Percentiles rank a stretch among this genome's conserved stretches.
phyloP scores from a whole-genome alignment of 2,329 filamentous ascomycete genomes.

The Microdochium nivale region DNA sequence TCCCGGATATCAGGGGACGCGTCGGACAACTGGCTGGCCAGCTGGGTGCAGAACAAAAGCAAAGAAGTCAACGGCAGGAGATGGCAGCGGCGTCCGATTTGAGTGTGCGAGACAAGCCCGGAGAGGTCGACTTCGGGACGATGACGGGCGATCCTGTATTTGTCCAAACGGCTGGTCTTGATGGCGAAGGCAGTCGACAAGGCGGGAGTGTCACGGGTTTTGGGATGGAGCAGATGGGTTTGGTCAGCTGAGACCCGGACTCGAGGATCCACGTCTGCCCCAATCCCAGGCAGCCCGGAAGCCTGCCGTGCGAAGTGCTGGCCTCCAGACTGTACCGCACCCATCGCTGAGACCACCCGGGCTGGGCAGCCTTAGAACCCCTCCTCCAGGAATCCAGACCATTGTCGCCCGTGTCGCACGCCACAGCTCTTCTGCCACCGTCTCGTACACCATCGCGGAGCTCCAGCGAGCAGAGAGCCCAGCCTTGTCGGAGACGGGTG shows the following conservation, averaged over 20 bases:
- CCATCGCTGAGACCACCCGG: no score
- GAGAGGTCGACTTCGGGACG: not conserved
- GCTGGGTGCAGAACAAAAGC: not conserved
- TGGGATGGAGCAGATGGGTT: not conserved
- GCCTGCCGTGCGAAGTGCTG: no score
- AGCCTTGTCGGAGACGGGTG: not conserved
- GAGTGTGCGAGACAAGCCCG: not conserved
- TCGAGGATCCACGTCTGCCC: no score
- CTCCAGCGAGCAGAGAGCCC: no score
- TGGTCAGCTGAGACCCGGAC: not conserved
- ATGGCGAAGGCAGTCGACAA: not conserved
- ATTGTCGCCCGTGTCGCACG: no score
- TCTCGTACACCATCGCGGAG: no score
- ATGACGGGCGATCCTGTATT: not conserved
- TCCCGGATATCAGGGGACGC: not conserved
- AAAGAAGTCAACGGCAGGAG: not conserved
- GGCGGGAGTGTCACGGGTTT: slow-evolving; percentile 1
- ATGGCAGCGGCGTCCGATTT: not conserved
- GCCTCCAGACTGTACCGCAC: no score
- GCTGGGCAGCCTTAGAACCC: no score
- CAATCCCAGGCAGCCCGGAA: no score
- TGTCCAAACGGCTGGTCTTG: not conserved
- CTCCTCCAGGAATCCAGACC: no score
- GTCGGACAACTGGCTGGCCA: not conserved
- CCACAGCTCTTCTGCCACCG: no score